Conservation (phyloP, 2,329 filamentous ascomycete species). For the Camillea tinctor region DNA sequence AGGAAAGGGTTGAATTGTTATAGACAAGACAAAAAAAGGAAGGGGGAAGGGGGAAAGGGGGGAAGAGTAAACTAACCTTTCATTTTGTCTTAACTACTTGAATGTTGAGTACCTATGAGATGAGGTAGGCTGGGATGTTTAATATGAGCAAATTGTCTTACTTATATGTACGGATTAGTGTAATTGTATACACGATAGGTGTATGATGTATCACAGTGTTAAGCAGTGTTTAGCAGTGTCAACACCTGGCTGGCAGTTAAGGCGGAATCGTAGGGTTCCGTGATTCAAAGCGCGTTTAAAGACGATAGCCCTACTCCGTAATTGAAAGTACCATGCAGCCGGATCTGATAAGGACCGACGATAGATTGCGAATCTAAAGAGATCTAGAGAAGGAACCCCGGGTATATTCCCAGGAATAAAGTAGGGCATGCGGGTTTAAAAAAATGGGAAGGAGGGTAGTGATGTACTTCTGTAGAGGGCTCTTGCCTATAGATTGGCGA, state of each 20-base stretch:
- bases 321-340: neutral
- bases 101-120: no score
- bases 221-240: no score
- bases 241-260: slow-evolving; percentile 15
- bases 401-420: neutral
- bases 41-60: neutral
- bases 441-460: neutral
- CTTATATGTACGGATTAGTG: no score
- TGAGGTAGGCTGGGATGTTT: no score
- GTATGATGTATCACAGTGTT: no score
- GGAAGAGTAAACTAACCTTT: slow-evolving; percentile 34
- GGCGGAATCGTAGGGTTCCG: slow-evolving; percentile 6
- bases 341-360: neutral
- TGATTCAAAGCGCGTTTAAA: neutral
- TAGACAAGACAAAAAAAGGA: slow-evolving; percentile 6
- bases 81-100: slow-evolving; percentile 19
- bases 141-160: no score
- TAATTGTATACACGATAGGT: no score
- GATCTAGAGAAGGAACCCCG: no score
- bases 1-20: no score
- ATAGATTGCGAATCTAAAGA: neutral
- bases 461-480: neutral
- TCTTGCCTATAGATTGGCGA: neutral
- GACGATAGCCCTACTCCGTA: neutral
- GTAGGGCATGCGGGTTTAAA: neutral